Base-by-base conservation (phyloP, 179 eudicot genomes). In the Silene noctiflora region DNA sequence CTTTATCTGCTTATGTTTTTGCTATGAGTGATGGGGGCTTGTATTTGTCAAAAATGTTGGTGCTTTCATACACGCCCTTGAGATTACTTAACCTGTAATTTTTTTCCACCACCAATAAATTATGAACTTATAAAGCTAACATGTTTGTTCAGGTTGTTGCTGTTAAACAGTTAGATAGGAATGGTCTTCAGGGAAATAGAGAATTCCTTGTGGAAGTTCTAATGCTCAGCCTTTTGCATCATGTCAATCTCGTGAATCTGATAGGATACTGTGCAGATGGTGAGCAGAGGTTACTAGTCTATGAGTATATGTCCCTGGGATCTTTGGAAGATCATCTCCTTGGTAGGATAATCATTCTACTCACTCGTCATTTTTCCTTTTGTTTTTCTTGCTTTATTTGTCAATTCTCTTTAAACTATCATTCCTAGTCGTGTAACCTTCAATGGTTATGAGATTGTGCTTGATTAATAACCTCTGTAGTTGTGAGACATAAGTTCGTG, bases 231-330 rank as follows among this genome's bases (percentile, higher is more conserved):
- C 96, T 94, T 79, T 82, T 94, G 53, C 97, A 92, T 80, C 92
- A 90, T 77, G 82, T 82, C 53, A 88, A 94, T 81, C 79, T 94
- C 24, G 98, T 94, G 82, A 94, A 83, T 82, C 86, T 94, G 79
- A 83, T 89, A 73, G 98, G 98, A 16, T 94, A 94, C 79, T 94
- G 98, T 77, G 98, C 97, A 64, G 97, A 92, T 80, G 98, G 98
- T 75, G 97, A 94, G 69, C 98, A 94, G 85, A 83, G 97, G 68
- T 89, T 92, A 75, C 92, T 94, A 61, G 96, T 92, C 5, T 92
- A 94, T 75, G 97, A 94, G 74, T 94, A 85, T 85, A 92, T 94
- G 98, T 77, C 98, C 4, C 67, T 90, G 78, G 96, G 98, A 66
- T 92, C 96, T 75, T 78, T 94, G 81, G 98, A 94, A 83, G 96